phyloP scores from a whole-genome alignment of 345 rosid genomes.

The Excoecaria cochinchinensis region DNA sequence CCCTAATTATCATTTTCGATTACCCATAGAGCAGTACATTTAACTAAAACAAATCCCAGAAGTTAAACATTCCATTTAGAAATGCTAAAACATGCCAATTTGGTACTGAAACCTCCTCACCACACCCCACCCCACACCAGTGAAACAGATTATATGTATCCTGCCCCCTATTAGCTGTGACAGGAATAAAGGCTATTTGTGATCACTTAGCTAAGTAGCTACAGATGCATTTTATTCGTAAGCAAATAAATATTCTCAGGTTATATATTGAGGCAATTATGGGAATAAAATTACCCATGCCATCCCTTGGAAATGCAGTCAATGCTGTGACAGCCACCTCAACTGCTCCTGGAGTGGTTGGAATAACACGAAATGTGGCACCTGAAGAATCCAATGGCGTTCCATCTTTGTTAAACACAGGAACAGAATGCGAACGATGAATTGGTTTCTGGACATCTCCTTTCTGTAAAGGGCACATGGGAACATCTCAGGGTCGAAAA shows the following conservation, averaged over 20 bases:
- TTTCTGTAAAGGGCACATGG: slow-evolving; percentile 51
- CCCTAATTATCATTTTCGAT: not conserved
- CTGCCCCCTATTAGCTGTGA: not conserved
- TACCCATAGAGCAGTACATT: not conserved
- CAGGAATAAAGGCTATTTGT: not conserved
- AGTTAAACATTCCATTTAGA: not conserved
- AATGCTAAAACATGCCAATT: not conserved
- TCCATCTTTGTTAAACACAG: slow-evolving; percentile 61
- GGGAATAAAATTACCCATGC: slow-evolving; percentile 39
- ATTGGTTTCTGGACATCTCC: slow-evolving; percentile 50
- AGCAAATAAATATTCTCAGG: not conserved
- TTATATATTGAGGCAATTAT: not conserved
- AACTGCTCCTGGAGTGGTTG: slow-evolving; percentile 45
- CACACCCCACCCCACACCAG: not conserved
- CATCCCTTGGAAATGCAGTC: slow-evolving; percentile 29
- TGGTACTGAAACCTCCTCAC: not conserved
- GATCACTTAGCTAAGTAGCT: not conserved
- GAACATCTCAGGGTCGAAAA: slow-evolving; percentile 18
- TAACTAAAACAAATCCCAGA: not conserved
- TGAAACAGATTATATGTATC: not conserved
- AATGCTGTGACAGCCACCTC: slow-evolving; percentile 32
- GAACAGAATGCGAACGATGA: slow-evolving; percentile 86
- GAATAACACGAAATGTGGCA: slow-evolving; percentile 66
- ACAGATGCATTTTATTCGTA: not conserved
- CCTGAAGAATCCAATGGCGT: slow-evolving; percentile 42